Evolutionary conservation across 371 early-diverging fungal genomes (phyloP), one percentile per base, ranked within the genome.

Genomic region (Coemansia sp.): DNA sequence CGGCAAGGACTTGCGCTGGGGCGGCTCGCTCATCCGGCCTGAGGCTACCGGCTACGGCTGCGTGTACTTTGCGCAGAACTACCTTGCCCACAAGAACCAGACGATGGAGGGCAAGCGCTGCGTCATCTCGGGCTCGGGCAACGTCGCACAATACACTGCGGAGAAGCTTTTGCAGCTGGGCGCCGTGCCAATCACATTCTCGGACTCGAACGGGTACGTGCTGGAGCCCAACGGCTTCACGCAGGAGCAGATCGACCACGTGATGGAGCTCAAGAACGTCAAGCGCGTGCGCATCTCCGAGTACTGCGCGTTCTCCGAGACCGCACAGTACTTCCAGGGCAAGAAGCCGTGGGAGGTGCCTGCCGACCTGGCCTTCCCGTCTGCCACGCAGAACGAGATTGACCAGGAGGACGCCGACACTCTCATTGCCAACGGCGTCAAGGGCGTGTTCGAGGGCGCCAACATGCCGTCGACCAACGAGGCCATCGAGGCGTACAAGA

Each of bases 391-490:
- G 69, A 80, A 80, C 67, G 82, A 81, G 73, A 70, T 81, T 26
- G 80, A 81, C 69, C 77, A 70, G 71, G 82, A 67, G 32, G 82
- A 81, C 28, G 82, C 82, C 66, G 68, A 82, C 58, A 58, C 61
- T 17, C 69, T 81, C 39, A 66, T 82, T 44, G 80, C 79, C 66
- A 82, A 79, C 68, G 82, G 82, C 60, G 72, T 77, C 74, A 64
- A 57, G 15, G 81, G 81, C 39, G 81, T 81, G 63, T 81, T 82
- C 55, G 82, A 81, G 69, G 82, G 82, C 66, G 81, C 82, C 64
- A 81, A 81, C 82, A 81, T 81, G 82, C 82, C 82, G 19, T 81
- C 82, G 44, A 80, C 81, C 70, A 66, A 74, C 65, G 82, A 81
- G 70, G 82, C 82, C 66, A 81, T 81, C 19, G 74, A 68, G 52